Evolutionary conservation across 495 filamentous ascomycete species (phyloP), one percentile per base, ranked within the genome.

Genomic region (Lasiosphaeria ovina): DNA sequence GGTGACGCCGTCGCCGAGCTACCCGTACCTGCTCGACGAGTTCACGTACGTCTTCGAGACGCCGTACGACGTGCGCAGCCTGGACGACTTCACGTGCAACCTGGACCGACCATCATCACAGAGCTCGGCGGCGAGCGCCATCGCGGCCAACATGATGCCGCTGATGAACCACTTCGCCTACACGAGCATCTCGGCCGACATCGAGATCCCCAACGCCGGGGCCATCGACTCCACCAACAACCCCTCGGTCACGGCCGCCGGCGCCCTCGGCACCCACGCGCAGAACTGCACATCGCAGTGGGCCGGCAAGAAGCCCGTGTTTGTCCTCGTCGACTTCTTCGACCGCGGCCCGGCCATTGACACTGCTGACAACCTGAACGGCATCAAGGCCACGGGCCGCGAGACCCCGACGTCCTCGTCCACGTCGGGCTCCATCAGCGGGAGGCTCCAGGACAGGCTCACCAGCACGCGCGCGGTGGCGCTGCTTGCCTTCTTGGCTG

Each of bases 101-200:
- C 79, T 89, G 45, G 81, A 90, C 65, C 81, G 88, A 0, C 87
- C 88, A 0, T 45, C 64, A 0, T 61, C 78, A 8, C 75, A 68
- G 35, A 14, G 76, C 47, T 68, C 79, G 8, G 72, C 78, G 4
- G 62, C 76, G 16, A 63, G 75, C 8, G 85, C 84, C 8, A 75
- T 83, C 35, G 38, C 61, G 0, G 62, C 66, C 0, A 75, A 74
- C 9, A 62, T 76, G 24, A 62, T 92, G 52, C 82, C 85, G 0
- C 73, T 91, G 6, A 75, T 90, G 74, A 92, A 93, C 76, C 88
- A 91, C 70, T 91, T 91, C 67, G 69, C 85, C 62, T 84, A 90
- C 69, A 78, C 80, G 40, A 72, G 77, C 24, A 78, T 88, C 16
- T 78, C 78, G 49, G 79, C 82, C 31, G 81, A 81, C 7, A 75